Conservation (phyloP, 352 stramenopile genomes). For the Globisporangium cederbergense region DNA sequence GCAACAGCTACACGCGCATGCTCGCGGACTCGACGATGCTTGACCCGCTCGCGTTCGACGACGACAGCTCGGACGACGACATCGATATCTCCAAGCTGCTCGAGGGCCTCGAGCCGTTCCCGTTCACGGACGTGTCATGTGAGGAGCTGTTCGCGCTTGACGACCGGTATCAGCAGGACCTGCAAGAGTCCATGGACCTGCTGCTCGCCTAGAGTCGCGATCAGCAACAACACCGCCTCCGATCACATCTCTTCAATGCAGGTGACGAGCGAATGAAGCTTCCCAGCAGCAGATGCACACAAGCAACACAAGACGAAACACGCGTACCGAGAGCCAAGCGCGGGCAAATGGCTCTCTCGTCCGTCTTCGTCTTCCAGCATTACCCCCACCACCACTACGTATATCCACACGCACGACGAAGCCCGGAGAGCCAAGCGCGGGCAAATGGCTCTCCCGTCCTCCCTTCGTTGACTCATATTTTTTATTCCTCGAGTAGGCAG, state of each 20-base stretch:
- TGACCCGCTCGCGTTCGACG: background rate
- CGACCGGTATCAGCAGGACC: conserved; percentile 53
- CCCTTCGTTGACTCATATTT: too few species aligned
- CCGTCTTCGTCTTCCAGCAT: too few species aligned
- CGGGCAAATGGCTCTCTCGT: conserved; percentile 1
- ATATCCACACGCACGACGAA: background rate
- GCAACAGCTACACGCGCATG: conserved; percentile 18
- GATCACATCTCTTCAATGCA: background rate
- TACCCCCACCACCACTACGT: too few species aligned
- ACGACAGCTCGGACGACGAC: conserved; percentile 17
- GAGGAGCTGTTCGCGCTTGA: conserved; percentile 39
- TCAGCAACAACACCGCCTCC: background rate
- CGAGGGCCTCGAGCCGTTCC: conserved; percentile 41
- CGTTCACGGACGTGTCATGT: conserved; percentile 38
- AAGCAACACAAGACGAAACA: background rate
- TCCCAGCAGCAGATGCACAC: background rate
- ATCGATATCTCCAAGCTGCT: conserved; percentile 32
- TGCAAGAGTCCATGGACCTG: conserved; percentile 48
- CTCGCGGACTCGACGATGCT: conserved; percentile 11
- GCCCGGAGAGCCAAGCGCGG: conserved; percentile 1
- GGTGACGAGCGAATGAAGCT: conserved; percentile 7
- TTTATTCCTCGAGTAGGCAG: too few species aligned
- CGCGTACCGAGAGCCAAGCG: conserved; percentile 2
- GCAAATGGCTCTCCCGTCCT: conserved; percentile 3
- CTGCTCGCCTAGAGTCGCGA: conserved; percentile 25